Evolutionary conservation across 768 basidiomycete genomes (phyloP), one percentile per base, ranked within the genome.

Genomic region (Tubosaeta sp.): DNA sequence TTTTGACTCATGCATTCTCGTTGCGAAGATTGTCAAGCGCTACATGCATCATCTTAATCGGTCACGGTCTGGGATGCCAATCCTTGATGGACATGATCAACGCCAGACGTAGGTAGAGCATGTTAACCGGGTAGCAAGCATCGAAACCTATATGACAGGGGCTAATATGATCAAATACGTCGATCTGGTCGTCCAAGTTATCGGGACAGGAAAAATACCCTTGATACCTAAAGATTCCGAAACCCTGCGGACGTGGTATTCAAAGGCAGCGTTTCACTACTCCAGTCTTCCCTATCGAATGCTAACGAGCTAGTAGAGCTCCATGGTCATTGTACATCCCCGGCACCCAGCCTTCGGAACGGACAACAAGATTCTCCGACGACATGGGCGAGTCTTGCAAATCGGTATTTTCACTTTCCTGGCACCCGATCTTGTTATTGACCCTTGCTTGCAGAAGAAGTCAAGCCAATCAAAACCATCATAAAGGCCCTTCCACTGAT

Each of bases 51-150:
- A 71, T 97, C 33, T 64, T 99, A 10, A 81, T 98, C 45, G 93
- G 93, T 2, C 91, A 95, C 63, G 94, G 94, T 11, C 82, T 84
- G 1, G 94, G 91, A 0, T 91, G 90, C 60, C 76, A 81, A 49
- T 77, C 85, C 8, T 62, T 97, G 50, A 83, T 91, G 69, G 80
- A 87, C 31, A 75, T 97, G 43, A 74, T 97, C 16, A 79, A 83
- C 41, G 63, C 76, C 22, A 77, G 95, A 67, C 74, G 94, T 94
- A 66, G 44, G 77, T 68, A 14, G 9, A 11, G 29, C n/a, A 32
- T 37, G 12, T 37, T 48, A 34, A 38, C 32, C 14, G 5, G 13
- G 33, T 38, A 17, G 14, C 4, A 34, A 14, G 17, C 8, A 41
- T 22, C 33, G 44, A 33, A 48, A 8, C 13, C n/a, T 1, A 32